Base-by-base conservation (phyloP, 768 basidiomycete species). In the Rossbeevera mucosa region DNA sequence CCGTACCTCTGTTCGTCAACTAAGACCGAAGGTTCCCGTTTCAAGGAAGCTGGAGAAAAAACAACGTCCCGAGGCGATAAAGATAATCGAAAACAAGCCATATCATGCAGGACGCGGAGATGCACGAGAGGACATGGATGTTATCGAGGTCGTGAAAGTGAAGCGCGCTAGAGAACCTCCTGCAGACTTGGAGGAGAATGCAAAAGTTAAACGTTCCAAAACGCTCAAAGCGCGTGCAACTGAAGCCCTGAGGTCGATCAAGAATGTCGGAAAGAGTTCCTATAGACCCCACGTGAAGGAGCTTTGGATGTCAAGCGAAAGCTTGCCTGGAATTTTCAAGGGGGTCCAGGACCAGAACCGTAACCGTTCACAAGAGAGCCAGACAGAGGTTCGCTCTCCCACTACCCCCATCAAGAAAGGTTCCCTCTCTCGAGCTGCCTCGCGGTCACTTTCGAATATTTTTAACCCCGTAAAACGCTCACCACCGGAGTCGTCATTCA, bases 141-240 rank as follows among this genome's bases (percentile, higher is more conserved):
- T 84, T 30, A 68, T 83, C 13, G 83, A 85, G 62, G 77, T 85
- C 26, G 71, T 85, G 33, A 82, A 80, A 61, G 76, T 85, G 52
- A 72, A 76, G 56, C 76, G 81, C 31, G 41, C 41, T 38, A 64
- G 66, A 45, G 66, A 65, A 18, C 47, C 50, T 45, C 25, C 46
- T 11, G 22, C 46, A 9, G 69, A 69, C 18, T 51, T 28, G 24
- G 65, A 65, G 54, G 64, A 63, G 44, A 63, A 63, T 8, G 36
- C 25, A 43, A 59, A 62, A 11, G 44, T 45, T 2, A 72, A 72
- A 59, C 64, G 67, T 30, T 65, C 75, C 42, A 74, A 67, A 57
- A 76, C 77, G 6, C 66, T 81, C 52, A 76, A 64, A 55, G 69
- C 69, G 26, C 74, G 77, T 47, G 80, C 80, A 5, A 76, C 73